Evolutionary conservation across 2,329 filamentous ascomycete species (phyloP).

Genomic region (Fusarium sp.): DNA sequence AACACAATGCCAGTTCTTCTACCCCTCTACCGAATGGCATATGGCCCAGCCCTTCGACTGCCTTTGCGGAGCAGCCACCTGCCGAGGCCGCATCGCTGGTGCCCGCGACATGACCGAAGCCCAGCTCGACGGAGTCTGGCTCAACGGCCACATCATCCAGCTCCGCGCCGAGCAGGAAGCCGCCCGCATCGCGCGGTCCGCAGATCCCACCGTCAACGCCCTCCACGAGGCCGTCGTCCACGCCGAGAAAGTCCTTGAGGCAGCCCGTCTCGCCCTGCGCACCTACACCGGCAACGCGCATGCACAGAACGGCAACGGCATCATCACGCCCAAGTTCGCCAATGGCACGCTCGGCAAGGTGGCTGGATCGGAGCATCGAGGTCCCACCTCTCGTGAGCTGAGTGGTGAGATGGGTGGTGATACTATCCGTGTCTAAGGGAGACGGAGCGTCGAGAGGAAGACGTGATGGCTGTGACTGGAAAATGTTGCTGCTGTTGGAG

Average conservation of each 20-base stretch:
- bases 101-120: slow-evolving; percentile 69
- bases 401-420: slow-evolving; percentile 73
- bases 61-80: slow-evolving; percentile 67
- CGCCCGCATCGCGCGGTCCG: slow-evolving; percentile 23
- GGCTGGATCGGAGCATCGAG: slow-evolving; percentile 51
- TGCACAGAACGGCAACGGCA: slow-evolving; percentile 32
- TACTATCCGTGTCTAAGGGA: slow-evolving; percentile 54
- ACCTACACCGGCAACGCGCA: slow-evolving; percentile 48
- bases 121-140: slow-evolving; percentile 69
- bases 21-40: slow-evolving; percentile 79
- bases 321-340: slow-evolving; percentile 23
- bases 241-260: slow-evolving; percentile 61
- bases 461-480: slow-evolving; percentile 10
- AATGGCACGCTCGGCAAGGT: slow-evolving; percentile 45
- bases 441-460: slow-evolving; percentile 3
- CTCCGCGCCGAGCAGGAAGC: slow-evolving; percentile 60
- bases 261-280: slow-evolving; percentile 58
- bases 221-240: slow-evolving; percentile 58
- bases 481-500: slow-evolving; percentile 23
- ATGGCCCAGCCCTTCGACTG: slow-evolving; percentile 81
- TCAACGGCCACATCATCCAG: slow-evolving; percentile 71
- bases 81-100: slow-evolving; percentile 72
- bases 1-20: slow-evolving; percentile 69
- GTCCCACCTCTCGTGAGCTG: slow-evolving; percentile 66
- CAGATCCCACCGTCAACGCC: slow-evolving; percentile 57